These are phyloP conservation scores for Cystobasidium onofrii DNA, from an alignment of 768 basidiomycete species.

Conservation along the genomic window DNA sequence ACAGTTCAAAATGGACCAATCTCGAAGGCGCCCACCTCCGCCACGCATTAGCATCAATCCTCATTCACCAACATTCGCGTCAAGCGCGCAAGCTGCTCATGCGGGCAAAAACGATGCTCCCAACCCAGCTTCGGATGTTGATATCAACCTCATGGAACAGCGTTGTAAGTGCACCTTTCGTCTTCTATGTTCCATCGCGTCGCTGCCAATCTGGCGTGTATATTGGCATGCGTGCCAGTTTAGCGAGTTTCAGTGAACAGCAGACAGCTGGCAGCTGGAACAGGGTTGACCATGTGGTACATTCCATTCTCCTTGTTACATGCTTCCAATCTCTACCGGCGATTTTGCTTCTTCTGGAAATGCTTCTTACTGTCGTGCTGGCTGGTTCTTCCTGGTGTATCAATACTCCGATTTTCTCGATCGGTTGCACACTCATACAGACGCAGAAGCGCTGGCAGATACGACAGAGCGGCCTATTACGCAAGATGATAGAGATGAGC, in stretches of 20 bases:
- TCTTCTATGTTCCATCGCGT: not conserved
- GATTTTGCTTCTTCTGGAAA: not conserved
- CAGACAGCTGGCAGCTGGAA: not conserved
- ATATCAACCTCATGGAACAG: not conserved
- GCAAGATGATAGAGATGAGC: slow-evolving; percentile 1
- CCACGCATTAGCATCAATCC: slow-evolving; percentile 10
- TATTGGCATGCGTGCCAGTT: not conserved
- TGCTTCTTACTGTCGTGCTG: not conserved
- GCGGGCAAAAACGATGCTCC: not conserved
- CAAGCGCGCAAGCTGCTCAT: not conserved
- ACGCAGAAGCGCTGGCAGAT: slow-evolving; percentile 25
- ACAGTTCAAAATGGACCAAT: not conserved
- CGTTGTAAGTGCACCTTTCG: slow-evolving; percentile 7
- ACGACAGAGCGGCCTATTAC: not conserved
- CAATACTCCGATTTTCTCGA: not conserved
- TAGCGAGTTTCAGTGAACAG: not conserved
- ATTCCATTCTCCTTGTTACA: not conserved
- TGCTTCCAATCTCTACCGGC: not conserved
- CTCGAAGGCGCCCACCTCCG: slow-evolving; percentile 6
- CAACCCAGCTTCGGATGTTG: not conserved
- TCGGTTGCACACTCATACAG: not conserved
- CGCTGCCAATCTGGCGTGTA: not conserved
- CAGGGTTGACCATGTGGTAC: not conserved
- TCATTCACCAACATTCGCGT: not conserved
- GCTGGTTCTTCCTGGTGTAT: no score